Conservation (phyloP, 345 rosid species). For the Gossypium stocksii region DNA sequence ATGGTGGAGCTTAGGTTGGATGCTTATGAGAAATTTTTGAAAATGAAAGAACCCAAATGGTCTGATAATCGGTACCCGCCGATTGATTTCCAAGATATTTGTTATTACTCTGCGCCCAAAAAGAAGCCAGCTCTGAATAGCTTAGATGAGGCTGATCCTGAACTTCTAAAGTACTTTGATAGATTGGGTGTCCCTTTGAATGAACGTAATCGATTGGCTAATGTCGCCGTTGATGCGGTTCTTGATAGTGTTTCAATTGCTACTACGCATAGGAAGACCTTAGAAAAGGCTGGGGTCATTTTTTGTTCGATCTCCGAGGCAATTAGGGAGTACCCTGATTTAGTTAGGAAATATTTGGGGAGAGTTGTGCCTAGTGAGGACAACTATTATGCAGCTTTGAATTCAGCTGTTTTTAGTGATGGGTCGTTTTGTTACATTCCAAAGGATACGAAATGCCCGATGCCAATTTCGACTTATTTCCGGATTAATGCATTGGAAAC, state of each 20-base stretch:
- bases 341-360: conserved; percentile 75
- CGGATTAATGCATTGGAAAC: conserved; percentile 85
- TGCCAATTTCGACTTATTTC: conserved; percentile 91
- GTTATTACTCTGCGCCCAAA: conserved; percentile 89
- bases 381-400: conserved; percentile 80
- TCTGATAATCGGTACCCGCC: conserved; percentile 74
- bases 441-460: conserved; percentile 71
- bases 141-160: conserved; percentile 88
- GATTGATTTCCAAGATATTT: conserved; percentile 72
- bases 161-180: conserved; percentile 66
- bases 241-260: conserved; percentile 90
- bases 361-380: conserved; percentile 85
- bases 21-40: conserved; percentile 72
- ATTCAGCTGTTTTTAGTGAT: conserved; percentile 90
- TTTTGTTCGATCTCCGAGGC: conserved; percentile 94
- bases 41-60: conserved; percentile 74
- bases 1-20: conserved; percentile 74
- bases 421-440: conserved; percentile 87
- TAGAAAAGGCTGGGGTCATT: conserved; percentile 73
- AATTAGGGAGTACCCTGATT: conserved; percentile 64
- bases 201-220: conserved; percentile 68
- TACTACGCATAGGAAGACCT: conserved; percentile 73
- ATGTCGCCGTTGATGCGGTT: conserved; percentile 92
- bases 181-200: conserved; percentile 67
- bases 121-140: conserved; percentile 75